Evolutionary conservation across 2,329 filamentous ascomycete genomes (phyloP).

Genomic region (Colletotrichum filicis): DNA sequence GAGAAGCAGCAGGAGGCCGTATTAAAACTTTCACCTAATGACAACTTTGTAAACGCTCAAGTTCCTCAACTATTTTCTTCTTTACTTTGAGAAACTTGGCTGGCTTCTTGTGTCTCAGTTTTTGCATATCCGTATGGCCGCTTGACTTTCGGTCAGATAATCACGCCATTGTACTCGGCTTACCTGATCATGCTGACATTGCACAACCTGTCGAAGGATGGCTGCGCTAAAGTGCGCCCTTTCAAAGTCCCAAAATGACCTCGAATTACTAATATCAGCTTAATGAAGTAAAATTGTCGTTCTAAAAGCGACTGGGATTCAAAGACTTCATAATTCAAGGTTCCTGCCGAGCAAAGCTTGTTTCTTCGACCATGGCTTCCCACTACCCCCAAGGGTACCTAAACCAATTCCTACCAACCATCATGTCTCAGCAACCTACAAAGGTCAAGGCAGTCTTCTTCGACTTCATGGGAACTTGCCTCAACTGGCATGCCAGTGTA

Average conservation of each 20-base stretch:
- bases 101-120: neutral
- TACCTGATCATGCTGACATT: neutral
- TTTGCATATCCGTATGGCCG: neutral
- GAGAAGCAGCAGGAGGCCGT: no score
- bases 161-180: neutral
- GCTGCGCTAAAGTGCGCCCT: neutral
- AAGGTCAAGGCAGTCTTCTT: conserved; percentile 61
- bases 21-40: no score
- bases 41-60: no score
- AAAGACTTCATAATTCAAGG: neutral
- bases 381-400: neutral
- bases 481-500: conserved; percentile 61
- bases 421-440: neutral
- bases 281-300: neutral
- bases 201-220: neutral
- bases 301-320: neutral
- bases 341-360: neutral
- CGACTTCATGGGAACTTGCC: conserved; percentile 69
- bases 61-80: no score
- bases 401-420: neutral
- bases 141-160: neutral
- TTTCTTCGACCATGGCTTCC: neutral
- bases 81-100: no score
- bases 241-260: neutral
- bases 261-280: neutral